Conservation (phyloP, 192 early-diverging fungal genomes). For the Umbelopsis ramanniana region DNA sequence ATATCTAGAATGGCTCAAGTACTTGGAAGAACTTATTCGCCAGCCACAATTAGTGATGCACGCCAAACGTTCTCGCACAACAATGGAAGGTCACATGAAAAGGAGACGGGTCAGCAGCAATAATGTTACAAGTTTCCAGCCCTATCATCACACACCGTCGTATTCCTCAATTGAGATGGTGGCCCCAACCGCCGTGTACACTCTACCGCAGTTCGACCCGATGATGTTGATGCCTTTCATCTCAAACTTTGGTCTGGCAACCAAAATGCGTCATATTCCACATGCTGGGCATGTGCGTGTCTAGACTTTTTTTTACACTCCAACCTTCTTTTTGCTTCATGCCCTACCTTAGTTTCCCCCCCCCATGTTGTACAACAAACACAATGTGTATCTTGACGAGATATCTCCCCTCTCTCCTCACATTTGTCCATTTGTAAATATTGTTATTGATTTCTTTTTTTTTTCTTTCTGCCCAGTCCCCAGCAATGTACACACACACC, state of each 20-base stretch:
- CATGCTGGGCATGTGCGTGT: slow-evolving; percentile 25
- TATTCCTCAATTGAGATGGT: not conserved
- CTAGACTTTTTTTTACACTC: slow-evolving; percentile 1
- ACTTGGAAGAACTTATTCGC: slow-evolving; percentile 18
- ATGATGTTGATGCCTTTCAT: slow-evolving; percentile 19
- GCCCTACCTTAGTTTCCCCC: not conserved
- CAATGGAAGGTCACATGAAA: slow-evolving; percentile 25
- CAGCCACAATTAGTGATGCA: slow-evolving; percentile 25
- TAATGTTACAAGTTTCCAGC: not conserved
- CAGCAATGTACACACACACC: slow-evolving; percentile 1
- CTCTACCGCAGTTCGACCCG: slow-evolving; percentile 11
- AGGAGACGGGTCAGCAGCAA: slow-evolving; percentile 14
- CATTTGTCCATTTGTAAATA: slow-evolving; percentile 23
- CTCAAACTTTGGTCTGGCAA: slow-evolving; percentile 19
- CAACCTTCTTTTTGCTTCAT: not conserved
- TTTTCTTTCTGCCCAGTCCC: not conserved
- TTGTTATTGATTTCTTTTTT: slow-evolving; percentile 17
- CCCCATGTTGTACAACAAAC: slow-evolving; percentile 20
- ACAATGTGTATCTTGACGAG: slow-evolving; percentile 11
- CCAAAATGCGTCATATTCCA: slow-evolving; percentile 23
- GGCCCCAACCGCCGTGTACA: not conserved
- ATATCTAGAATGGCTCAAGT: slow-evolving; percentile 68
- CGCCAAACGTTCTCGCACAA: slow-evolving; percentile 24
- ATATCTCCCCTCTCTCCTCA: not conserved
- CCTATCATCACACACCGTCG: slow-evolving; percentile 6